phyloP scores from a whole-genome alignment of 495 filamentous ascomycete genomes.

The Aspergillus cavernicola region DNA sequence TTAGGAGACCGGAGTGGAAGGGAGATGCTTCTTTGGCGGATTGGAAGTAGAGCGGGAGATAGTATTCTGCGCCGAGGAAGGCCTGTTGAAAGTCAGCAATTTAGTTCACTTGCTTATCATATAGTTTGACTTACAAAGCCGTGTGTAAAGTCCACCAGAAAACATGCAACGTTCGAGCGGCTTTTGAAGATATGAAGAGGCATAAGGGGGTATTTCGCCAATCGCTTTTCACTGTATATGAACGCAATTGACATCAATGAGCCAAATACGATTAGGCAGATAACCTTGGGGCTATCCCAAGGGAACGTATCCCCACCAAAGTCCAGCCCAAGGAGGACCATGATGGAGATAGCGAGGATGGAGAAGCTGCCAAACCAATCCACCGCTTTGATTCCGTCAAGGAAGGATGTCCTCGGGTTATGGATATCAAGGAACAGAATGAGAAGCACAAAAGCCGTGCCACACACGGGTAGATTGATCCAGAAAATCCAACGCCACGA shows the following conservation, averaged over 20 bases:
- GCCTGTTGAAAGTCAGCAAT: conserved; percentile 22
- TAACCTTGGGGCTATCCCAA: conserved; percentile 70
- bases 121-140: conserved; percentile 40
- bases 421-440: conserved; percentile 58
- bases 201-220: conserved; percentile 75
- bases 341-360: conserved; percentile 67
- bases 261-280: conserved; percentile 77
- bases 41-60: conserved; percentile 58
- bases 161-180: conserved; percentile 54
- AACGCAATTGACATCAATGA: conserved; percentile 59
- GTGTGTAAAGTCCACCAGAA: conserved; percentile 52
- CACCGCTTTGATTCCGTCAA: conserved; percentile 67
- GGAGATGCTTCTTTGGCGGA: conserved; percentile 48
- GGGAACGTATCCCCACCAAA: conserved; percentile 69
- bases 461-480: conserved; percentile 66
- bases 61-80: conserved; percentile 54
- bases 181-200: conserved; percentile 63
- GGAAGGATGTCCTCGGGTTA: conserved; percentile 52
- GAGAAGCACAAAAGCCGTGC: conserved; percentile 52
- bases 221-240: conserved; percentile 61
- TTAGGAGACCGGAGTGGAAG: conserved; percentile 48
- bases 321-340: conserved; percentile 73
- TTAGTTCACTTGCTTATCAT: background rate
- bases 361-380: conserved; percentile 71
- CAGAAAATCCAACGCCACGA: conserved; percentile 70